Percentiles rank a stretch among this genome's conserved stretches.
Evolutionary conservation across 768 basidiomycete species (phyloP).

Genomic region (Amanita rimosa): DNA sequence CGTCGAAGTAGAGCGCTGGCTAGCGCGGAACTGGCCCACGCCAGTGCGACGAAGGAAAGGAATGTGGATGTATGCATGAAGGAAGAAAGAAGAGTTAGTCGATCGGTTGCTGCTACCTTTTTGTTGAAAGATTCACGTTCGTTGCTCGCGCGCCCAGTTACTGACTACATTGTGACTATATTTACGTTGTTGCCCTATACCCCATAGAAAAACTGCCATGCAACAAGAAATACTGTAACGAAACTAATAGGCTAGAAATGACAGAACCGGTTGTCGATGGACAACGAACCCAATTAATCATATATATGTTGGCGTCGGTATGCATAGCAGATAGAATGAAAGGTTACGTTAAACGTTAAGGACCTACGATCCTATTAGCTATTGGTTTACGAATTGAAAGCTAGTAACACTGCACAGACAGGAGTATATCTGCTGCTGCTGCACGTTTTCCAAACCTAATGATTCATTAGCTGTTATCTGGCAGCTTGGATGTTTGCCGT

Average conservation of each 20-base stretch:
- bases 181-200: slow-evolving; percentile 1
- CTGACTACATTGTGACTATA: slow-evolving; percentile 1
- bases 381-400: background rate
- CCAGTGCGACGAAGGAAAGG: background rate
- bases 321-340: background rate
- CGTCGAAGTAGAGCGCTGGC: background rate
- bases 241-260: background rate
- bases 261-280: background rate
- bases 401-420: background rate
- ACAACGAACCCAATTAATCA: background rate
- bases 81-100: too few species aligned
- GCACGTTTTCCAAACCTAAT: background rate
- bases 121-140: too few species aligned
- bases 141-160: too few species aligned
- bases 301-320: background rate
- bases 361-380: slow-evolving; percentile 1
- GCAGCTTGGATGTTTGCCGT: background rate
- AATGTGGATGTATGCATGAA: background rate
- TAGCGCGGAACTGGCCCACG: background rate
- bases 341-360: too few species aligned
- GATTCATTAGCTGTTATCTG: background rate
- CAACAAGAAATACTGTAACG: background rate
- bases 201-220: background rate
- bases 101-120: too few species aligned
- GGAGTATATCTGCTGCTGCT: background rate